phyloP scores from a whole-genome alignment of 345 rosid genomes.

The Pelargonium nanum region DNA sequence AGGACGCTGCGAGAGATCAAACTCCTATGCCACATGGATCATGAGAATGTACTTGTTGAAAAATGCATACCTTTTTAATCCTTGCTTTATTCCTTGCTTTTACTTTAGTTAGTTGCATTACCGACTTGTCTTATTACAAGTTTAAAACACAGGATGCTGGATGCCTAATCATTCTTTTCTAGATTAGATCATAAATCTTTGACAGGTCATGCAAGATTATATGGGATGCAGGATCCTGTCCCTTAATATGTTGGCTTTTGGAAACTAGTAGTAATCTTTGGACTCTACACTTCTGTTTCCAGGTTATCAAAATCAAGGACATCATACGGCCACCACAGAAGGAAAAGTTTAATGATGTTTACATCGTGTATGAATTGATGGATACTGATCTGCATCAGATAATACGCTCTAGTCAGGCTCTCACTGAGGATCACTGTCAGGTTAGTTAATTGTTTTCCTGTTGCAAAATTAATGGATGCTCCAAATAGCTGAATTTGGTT shows the following conservation, averaged over 20 bases:
- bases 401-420: slow-evolving; percentile 61
- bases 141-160: background rate
- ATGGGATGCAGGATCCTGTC: background rate
- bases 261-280: background rate
- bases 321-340: slow-evolving; percentile 59
- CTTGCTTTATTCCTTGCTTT: background rate
- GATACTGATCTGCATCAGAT: slow-evolving; percentile 90
- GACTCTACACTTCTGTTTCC: slow-evolving; percentile 5
- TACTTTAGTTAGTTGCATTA: background rate
- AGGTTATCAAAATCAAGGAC: slow-evolving; percentile 83
- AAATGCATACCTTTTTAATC: background rate
- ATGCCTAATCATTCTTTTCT: too few species aligned
- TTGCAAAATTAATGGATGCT: background rate
- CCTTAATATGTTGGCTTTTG: background rate
- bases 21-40: slow-evolving; percentile 85
- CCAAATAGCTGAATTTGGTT: background rate
- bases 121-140: too few species aligned
- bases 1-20: slow-evolving; percentile 88
- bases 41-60: slow-evolving; percentile 48
- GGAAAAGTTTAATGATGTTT: slow-evolving; percentile 75
- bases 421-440: slow-evolving; percentile 89
- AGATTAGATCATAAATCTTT: background rate
- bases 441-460: slow-evolving; percentile 21
- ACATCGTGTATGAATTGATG: slow-evolving; percentile 78
- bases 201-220: background rate